Conservation (phyloP, 345 rosid species). For the Eucalyptus marginata region DNA sequence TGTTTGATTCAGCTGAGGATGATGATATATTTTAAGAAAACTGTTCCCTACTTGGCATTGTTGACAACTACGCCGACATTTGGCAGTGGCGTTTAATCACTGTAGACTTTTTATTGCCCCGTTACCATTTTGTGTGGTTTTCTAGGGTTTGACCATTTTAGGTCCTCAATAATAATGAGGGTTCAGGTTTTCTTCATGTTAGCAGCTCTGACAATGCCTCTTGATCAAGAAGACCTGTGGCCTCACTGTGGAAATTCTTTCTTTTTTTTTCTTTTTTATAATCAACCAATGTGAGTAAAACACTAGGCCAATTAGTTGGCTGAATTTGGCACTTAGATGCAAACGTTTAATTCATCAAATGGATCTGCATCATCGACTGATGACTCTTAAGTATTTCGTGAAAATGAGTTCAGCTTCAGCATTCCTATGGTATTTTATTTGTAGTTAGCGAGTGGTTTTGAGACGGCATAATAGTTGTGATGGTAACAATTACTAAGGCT, state of each 20-base stretch:
- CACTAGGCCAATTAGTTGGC: neutral
- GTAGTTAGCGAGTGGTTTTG: neutral
- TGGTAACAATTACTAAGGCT: neutral
- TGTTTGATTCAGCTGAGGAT: neutral
- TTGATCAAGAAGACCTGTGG: neutral
- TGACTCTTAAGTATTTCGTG: neutral
- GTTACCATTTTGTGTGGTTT: neutral
- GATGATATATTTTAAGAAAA: neutral
- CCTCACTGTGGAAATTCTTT: neutral
- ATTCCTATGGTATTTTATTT: neutral
- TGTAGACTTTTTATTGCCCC: neutral
- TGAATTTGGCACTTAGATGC: neutral
- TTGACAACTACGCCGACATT: neutral
- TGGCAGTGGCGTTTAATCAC: neutral
- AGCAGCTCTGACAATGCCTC: neutral
- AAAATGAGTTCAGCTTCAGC: neutral
- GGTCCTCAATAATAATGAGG: neutral
- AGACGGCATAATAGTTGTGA: neutral
- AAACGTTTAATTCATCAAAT: neutral
- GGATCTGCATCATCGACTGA: neutral
- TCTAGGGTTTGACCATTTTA: neutral
- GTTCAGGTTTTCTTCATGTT: neutral
- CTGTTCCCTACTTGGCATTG: neutral
- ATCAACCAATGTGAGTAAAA: neutral
- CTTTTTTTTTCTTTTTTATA: neutral